Evolutionary conservation across 306 rosid species (phyloP).

Genomic region (Benincasa hispida): DNA sequence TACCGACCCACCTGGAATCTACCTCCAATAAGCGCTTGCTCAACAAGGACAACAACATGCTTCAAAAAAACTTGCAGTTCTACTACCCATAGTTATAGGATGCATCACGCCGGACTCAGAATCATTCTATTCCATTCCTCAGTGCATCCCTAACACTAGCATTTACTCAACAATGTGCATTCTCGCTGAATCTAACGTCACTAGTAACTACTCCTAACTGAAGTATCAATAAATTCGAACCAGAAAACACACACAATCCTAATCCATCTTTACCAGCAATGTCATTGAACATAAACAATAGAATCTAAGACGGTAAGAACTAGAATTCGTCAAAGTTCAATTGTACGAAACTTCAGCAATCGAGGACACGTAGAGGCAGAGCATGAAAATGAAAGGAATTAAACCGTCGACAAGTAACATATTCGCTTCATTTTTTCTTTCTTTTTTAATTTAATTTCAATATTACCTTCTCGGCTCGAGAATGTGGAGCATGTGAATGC

Average conservation of each 20-base stretch:
- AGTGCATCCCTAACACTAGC: not conserved
- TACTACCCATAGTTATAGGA: not conserved
- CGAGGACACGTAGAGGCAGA: constrained; percentile 26
- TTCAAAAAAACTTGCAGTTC: constrained; percentile 29
- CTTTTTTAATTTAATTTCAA: not conserved
- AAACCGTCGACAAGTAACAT: not conserved
- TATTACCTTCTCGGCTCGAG: constrained; percentile 38
- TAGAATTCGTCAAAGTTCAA: constrained; percentile 24
- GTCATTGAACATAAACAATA: not conserved
- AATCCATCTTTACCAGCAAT: not conserved
- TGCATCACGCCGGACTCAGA: constrained; percentile 1
- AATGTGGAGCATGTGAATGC: constrained; percentile 35
- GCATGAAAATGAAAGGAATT: not conserved
- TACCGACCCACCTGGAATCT: constrained; percentile 64
- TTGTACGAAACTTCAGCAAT: constrained; percentile 17
- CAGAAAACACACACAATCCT: not conserved
- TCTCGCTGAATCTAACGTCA: not conserved
- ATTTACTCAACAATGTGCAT: not conserved
- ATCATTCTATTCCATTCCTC: constrained; percentile 4
- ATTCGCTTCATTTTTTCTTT: not conserved
- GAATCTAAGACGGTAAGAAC: constrained; percentile 3
- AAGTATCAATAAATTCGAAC: not conserved
- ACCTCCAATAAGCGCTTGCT: constrained; percentile 92
- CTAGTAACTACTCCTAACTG: not conserved
- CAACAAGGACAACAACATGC: constrained; percentile 95